A percentile compares a stretch with the other conserved stretches of the same genome.
These are phyloP conservation scores for Cucumis cinereus DNA, from an alignment of 306 rosid genomes.

Conservation along the genomic window DNA sequence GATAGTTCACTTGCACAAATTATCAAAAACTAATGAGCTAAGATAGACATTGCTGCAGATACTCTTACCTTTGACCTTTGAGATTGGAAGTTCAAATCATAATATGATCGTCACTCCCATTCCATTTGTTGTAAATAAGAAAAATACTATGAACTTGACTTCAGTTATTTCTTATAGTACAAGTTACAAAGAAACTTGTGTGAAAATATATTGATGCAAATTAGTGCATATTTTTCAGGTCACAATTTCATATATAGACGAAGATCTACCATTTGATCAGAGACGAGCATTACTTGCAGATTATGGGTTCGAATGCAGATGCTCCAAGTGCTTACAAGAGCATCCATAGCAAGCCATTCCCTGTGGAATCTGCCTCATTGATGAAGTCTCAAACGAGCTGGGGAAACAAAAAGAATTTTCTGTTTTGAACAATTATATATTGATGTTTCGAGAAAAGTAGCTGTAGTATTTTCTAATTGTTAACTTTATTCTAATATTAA, in stretches of 20 bases:
- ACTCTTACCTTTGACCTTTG: too few relatives aligned
- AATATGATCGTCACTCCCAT: too few relatives aligned
- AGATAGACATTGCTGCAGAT: too few relatives aligned
- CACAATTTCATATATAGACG: slow-evolving; percentile 82
- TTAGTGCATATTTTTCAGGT: slow-evolving; percentile 35
- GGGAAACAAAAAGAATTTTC: neutral
- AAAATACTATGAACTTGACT: too few relatives aligned
- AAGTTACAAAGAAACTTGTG: neutral
- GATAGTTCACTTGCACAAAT: neutral
- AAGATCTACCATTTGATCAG: slow-evolving; percentile 60
- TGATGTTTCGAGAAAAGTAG: neutral
- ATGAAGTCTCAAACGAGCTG: neutral
- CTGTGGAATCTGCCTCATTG: neutral
- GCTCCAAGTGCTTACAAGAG: slow-evolving; percentile 54
- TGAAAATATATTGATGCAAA: neutral
- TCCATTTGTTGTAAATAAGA: too few relatives aligned
- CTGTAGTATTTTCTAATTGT: neutral
- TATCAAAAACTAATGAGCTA: neutral
- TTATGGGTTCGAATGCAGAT: slow-evolving; percentile 66
- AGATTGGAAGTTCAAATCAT: too few relatives aligned
- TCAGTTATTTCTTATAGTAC: neutral
- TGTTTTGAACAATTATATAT: neutral
- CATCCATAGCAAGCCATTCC: slow-evolving; percentile 17
- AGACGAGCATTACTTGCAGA: slow-evolving; percentile 82
- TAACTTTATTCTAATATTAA: neutral